These are phyloP conservation scores for Hyphodiscus hymeniophilus DNA, from an alignment of 495 filamentous ascomycete genomes.

Conservation along the genomic window DNA sequence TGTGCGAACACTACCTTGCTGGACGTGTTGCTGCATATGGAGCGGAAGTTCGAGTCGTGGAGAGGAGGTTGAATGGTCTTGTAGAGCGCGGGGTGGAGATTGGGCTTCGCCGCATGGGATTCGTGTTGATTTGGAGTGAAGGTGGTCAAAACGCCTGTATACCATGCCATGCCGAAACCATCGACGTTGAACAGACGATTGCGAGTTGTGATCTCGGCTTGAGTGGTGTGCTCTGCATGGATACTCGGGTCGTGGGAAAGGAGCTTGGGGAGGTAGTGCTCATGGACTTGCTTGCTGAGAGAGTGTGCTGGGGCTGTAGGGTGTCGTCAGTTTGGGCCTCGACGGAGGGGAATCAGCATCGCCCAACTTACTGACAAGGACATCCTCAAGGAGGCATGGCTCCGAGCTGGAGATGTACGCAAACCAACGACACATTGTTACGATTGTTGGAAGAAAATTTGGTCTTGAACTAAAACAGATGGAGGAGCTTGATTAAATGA, in stretches of 20 bases:
- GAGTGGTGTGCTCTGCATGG: conserved; percentile 23
- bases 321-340: background rate
- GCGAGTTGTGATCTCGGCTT: conserved; percentile 30
- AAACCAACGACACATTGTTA: conserved; percentile 24
- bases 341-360: background rate
- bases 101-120: conserved; percentile 14
- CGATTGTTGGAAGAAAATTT: background rate
- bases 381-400: conserved; percentile 27
- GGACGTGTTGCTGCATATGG: conserved; percentile 34
- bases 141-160: conserved; percentile 12
- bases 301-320: conserved; percentile 26
- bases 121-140: conserved; percentile 7
- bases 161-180: conserved; percentile 32
- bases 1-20: conserved; percentile 34
- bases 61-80: conserved; percentile 37
- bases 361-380: conserved; percentile 22
- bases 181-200: conserved; percentile 43
- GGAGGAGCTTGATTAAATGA: too few relatives aligned
- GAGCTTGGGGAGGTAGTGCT: conserved; percentile 40
- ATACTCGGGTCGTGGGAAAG: conserved; percentile 29
- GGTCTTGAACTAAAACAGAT: too few relatives aligned
- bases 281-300: conserved; percentile 37
- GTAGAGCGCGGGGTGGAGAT: conserved; percentile 35
- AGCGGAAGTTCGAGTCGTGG: conserved; percentile 40
- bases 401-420: conserved; percentile 24